A percentile compares a stretch with the other conserved stretches of the same genome.
Evolutionary conservation across 306 rosid genomes (phyloP).

Genomic region (Cucurbita ficifolia): DNA sequence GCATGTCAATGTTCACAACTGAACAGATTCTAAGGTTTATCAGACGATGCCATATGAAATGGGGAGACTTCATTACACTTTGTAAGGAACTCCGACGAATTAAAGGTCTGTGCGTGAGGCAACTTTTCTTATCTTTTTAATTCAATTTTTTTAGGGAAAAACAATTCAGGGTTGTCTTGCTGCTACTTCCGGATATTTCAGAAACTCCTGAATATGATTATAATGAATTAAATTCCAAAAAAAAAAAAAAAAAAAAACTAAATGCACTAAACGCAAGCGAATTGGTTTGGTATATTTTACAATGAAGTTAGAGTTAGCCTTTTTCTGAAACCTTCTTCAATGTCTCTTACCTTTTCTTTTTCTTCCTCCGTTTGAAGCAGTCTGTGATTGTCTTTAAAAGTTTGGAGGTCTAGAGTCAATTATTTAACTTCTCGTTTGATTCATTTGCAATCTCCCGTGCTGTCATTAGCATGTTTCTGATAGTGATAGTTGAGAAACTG

Average conservation of each 20-base stretch:
- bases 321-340: neutral
- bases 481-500: neutral
- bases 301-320: neutral
- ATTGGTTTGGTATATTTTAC: neutral
- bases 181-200: neutral
- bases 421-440: neutral
- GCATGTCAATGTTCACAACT: constrained; percentile 98
- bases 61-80: constrained; percentile 96
- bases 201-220: neutral
- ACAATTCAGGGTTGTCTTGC: neutral
- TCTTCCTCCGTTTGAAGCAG: neutral
- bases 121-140: neutral
- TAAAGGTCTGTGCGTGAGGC: constrained; percentile 43
- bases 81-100: constrained; percentile 97
- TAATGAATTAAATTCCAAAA: neutral
- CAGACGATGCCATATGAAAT: constrained; percentile 96
- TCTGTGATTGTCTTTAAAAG: neutral
- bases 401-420: neutral
- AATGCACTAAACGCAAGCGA: neutral
- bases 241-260: neutral
- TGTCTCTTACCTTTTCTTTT: neutral
- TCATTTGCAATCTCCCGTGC: neutral
- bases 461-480: constrained; percentile 3
- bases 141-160: neutral
- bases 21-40: constrained; percentile 97